phyloP scores from a whole-genome alignment of 2,329 filamentous ascomycete genomes.

The Ceratocystis eucalypticola region DNA sequence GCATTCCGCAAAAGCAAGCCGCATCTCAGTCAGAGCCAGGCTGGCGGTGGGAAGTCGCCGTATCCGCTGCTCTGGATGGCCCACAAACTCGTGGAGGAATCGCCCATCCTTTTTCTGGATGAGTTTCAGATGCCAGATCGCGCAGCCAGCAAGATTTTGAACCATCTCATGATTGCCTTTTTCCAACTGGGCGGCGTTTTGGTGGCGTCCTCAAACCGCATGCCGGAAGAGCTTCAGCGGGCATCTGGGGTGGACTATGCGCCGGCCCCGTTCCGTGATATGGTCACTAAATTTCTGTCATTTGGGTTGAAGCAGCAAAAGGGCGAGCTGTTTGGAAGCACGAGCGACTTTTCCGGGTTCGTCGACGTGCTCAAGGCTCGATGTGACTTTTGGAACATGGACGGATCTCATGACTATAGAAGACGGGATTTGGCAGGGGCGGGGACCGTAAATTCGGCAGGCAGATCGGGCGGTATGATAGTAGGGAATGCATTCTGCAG shows the following conservation, averaged over 20 bases:
- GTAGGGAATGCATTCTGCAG: background rate
- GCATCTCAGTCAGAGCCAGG: conserved; percentile 14
- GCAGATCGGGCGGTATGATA: background rate
- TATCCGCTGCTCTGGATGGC: conserved; percentile 63
- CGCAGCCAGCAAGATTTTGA: conserved; percentile 64
- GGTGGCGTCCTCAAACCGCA: conserved; percentile 67
- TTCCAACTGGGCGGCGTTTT: conserved; percentile 72
- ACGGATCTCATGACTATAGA: conserved; percentile 47
- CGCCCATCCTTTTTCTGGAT: conserved; percentile 65
- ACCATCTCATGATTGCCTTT: conserved; percentile 64
- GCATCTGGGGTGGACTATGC: conserved; percentile 58
- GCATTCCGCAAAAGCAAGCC: conserved; percentile 35
- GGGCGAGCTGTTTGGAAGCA: conserved; percentile 43
- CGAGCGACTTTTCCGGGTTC: conserved; percentile 63
- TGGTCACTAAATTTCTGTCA: conserved; percentile 34
- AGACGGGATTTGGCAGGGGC: conserved; percentile 6
- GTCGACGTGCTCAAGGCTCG: conserved; percentile 62
- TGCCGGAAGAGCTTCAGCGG: conserved; percentile 69
- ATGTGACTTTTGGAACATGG: conserved; percentile 77
- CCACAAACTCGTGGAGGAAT: conserved; percentile 59
- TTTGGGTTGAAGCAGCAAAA: conserved; percentile 23
- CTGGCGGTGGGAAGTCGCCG: conserved; percentile 30
- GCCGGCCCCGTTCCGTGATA: conserved; percentile 39
- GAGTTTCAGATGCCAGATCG: conserved; percentile 75
- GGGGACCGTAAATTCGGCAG: background rate